Base-by-base conservation (phyloP, 1,284 basidiomycete genomes). In the Tremellales sp. region DNA sequence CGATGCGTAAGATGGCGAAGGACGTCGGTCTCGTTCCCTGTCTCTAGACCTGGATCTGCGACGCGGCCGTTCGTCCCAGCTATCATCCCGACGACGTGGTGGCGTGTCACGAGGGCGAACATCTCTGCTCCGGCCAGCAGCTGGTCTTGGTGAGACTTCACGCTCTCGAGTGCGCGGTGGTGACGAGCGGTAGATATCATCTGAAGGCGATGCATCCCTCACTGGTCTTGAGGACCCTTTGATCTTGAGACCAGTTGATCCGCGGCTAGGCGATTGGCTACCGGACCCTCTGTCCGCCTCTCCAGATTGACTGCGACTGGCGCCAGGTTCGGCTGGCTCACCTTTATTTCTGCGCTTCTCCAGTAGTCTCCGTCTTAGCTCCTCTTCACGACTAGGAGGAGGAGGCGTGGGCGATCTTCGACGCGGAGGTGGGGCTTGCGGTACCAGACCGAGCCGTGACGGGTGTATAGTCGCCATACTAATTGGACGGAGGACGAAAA, bases 381-480 rank as follows among this genome's bases (percentile, higher is more conserved):
- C 54, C 37, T 61, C 59, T 45, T 61, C 60, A 6, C 57, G 43
- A 17, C 29, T 35, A 13, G 43, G 22, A 13, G 47, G 35, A 19
- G 33, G 46, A n/a, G 33, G 49, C 3, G 46, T 22, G 23, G 57
- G 55, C 7, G 48, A 50, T 40, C 25, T 17, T 35, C 23, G 52
- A 17, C 45, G 47, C 24, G 33, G 47, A 3, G 51, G 11, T 22
- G 44, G 36, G 11, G 33, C 43, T 13, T 49, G 46, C 22, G 65
- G 65, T 15, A 67, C 63, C 7, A 67, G 51, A 33, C 58, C 54
- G 27, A 64, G 36, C 21, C 65, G 49, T 3, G 65, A 67, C 4
- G 65, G 65, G 36, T 67, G 65, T n/a, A 67, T 55, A 11, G 60
- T 56, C 3, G 63, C 62, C 61, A 64, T 67, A n/a, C n/a, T n/a